Evolutionary conservation across 495 filamentous ascomycete species (phyloP), one percentile per base, ranked within the genome.

Genomic region (Trichoderma erinaceum): DNA sequence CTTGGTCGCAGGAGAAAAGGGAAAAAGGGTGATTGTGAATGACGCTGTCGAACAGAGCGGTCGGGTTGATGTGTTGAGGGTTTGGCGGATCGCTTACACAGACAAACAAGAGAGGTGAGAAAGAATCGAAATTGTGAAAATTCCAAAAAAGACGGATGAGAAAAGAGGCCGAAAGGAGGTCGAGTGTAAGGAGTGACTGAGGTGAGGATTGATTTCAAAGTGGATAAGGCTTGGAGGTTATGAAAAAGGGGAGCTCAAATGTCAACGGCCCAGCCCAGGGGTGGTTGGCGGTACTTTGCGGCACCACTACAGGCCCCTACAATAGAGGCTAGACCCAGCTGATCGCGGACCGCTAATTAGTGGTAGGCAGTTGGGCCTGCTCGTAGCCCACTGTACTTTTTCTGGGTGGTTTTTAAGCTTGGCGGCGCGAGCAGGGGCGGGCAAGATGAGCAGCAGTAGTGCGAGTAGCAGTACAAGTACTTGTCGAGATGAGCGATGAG

Each of bases 171-270:
- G 56, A 32, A 58, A 67, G 44, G 44, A 35, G 23, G 25, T 35
- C 44, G 8, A 67, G 50, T 64, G 50, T 46, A 68, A 68, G 56
- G 67, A 68, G 48, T 21, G 67, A 68, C 67, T 68, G 67, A 44
- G 64, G 67, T 64, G 67, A 68, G 67, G 7, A 44, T 46, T 27
- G 38, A 61, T 35, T 32, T 32, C 29, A 38, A 43, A 67, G 65
- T 67, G 21, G 46, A 52, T 43, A 52, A 38, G 25, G 44, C 29
- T 67, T 61, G 25, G 56, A 61, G 56, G 56, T 61, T 61, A 61
- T 61, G 56, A 61, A 61, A 56, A 61, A 61, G 56, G 63, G 63
- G 63, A 65, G 63, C 63, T 41, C 35, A 18, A 44, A 21, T 44
- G 63, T 65, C 63, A 44, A 65, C 35, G 63, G 63, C 35, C 48